Conservation (phyloP, 169 alveolate species). For the Cystoisospora suis region DNA sequence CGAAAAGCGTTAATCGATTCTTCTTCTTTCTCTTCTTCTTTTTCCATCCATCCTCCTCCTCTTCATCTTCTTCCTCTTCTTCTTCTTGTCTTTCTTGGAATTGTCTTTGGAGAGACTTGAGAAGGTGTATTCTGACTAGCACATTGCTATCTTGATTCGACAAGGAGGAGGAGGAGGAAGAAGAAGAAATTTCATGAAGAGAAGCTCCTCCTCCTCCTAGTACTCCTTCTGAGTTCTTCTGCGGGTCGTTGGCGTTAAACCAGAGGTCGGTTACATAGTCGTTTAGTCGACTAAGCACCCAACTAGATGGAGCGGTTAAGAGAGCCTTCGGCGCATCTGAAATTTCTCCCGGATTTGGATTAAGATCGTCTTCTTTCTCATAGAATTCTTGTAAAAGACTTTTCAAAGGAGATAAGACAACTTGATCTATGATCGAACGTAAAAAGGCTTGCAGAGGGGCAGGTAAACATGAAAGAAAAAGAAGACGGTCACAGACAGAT, state of each 20-base stretch:
- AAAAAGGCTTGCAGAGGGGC: not conserved
- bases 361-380: constrained; percentile 8
- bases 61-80: too few relatives aligned
- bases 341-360: not conserved
- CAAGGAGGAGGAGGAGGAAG: too few relatives aligned
- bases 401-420: not conserved
- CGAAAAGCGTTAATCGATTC: not conserved
- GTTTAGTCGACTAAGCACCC: not conserved
- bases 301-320: not conserved
- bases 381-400: not conserved
- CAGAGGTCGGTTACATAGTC: not conserved
- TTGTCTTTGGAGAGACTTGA: too few relatives aligned
- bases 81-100: not conserved
- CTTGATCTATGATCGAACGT: not conserved
- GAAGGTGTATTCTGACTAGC: too few relatives aligned
- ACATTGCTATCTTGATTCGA: too few relatives aligned
- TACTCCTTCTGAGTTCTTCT: not conserved
- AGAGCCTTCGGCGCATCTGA: not conserved
- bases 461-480: not conserved
- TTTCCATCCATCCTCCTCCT: too few relatives aligned
- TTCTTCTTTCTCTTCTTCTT: not conserved
- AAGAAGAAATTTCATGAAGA: too few relatives aligned
- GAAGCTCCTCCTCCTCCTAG: not conserved
- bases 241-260: not conserved
- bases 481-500: not conserved